Conservation (phyloP, 768 basidiomycete species). For the Lactarius indigo region DNA sequence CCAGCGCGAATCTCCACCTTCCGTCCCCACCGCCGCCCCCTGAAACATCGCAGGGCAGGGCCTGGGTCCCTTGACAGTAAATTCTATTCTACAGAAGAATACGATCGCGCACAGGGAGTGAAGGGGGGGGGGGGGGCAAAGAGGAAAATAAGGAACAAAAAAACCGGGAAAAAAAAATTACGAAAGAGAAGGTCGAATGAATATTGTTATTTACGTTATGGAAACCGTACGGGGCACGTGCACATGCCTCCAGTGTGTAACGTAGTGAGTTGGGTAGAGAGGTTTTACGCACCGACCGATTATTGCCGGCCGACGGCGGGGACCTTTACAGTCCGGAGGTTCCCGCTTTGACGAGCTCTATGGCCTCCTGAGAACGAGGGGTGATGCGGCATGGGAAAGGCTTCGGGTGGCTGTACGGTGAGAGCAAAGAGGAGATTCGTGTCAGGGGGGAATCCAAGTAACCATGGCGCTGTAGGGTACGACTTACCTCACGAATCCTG, state of each 20-base stretch:
- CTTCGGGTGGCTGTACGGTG: slow-evolving; percentile 18
- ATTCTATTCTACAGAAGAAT: background rate
- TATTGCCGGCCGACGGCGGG: background rate
- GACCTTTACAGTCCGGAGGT: slow-evolving; percentile 7
- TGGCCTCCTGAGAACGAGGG: slow-evolving; percentile 16
- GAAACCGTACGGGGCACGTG: background rate
- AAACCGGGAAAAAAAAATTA: background rate
- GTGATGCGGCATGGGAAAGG: slow-evolving; percentile 20
- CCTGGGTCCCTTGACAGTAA: background rate
- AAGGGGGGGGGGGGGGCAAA: background rate
- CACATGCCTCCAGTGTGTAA: background rate
- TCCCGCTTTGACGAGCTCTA: slow-evolving; percentile 21
- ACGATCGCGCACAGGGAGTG: background rate
- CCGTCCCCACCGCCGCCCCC: background rate
- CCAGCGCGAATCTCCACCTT: background rate
- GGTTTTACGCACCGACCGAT: background rate
- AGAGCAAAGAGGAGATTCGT: background rate
- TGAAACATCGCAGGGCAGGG: background rate
- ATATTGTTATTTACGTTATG: background rate
- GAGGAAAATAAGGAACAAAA: background rate
- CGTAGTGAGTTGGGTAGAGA: too few relatives aligned
- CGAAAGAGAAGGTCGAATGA: background rate
- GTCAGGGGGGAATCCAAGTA: background rate
- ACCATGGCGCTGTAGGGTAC: background rate
- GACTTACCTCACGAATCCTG: slow-evolving; percentile 22